Conservation (phyloP, 2,329 filamentous ascomycete species). For the Colletotrichum sp. region DNA sequence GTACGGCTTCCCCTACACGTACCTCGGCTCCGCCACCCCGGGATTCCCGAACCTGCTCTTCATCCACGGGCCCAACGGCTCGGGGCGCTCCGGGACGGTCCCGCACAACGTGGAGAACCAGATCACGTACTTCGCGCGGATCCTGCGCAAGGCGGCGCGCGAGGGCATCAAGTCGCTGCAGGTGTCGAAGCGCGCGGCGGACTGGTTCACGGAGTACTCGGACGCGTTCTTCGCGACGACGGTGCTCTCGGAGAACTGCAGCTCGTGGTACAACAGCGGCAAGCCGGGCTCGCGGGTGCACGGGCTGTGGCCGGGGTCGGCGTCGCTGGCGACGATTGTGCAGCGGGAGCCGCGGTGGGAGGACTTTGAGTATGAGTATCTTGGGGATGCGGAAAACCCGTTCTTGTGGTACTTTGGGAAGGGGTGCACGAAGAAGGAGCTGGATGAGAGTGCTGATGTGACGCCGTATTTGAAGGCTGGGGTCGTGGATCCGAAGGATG, state of each 20-base stretch:
- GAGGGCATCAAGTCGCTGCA: slow-evolving; percentile 70
- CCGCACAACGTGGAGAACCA: slow-evolving; percentile 72
- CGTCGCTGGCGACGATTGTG: slow-evolving; percentile 64
- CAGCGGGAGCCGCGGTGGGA: slow-evolving; percentile 61
- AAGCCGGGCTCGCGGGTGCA: slow-evolving; percentile 67
- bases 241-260: slow-evolving; percentile 66
- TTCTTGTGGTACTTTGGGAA: slow-evolving; percentile 72
- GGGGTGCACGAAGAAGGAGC: slow-evolving; percentile 67
- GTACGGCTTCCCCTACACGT: slow-evolving; percentile 70
- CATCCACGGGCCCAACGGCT: slow-evolving; percentile 64
- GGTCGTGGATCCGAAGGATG: slow-evolving; percentile 62
- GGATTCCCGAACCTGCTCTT: slow-evolving; percentile 73
- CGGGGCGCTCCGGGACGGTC: slow-evolving; percentile 68
- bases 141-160: slow-evolving; percentile 69
- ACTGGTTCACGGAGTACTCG: slow-evolving; percentile 67
- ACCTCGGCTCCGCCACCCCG: slow-evolving; percentile 67
- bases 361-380: slow-evolving; percentile 57
- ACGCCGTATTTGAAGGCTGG: slow-evolving; percentile 67
- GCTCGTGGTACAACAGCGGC: slow-evolving; percentile 76
- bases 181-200: slow-evolving; percentile 62
- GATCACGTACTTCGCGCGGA: slow-evolving; percentile 67
- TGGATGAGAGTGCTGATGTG: slow-evolving; percentile 60
- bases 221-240: slow-evolving; percentile 61
- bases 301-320: slow-evolving; percentile 74
- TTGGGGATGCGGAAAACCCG: slow-evolving; percentile 48